A percentile compares a stretch with the other conserved stretches of the same genome.
Evolutionary conservation across 148 eudicot genomes (phyloP).

Genomic region (Chenopodium berlandieri): DNA sequence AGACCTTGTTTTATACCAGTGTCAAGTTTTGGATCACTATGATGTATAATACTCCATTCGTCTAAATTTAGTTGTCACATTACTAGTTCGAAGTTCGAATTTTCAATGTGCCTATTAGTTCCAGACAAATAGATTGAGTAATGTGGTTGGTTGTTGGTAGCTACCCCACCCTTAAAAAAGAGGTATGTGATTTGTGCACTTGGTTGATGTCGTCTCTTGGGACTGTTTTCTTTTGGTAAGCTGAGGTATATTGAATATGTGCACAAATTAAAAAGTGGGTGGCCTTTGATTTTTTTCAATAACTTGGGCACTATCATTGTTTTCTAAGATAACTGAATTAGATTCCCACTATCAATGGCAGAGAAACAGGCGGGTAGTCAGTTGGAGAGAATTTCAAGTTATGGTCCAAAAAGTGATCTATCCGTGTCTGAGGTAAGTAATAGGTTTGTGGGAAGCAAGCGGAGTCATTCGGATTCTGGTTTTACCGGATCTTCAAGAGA

Average conservation of each 20-base stretch:
- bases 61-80: not conserved
- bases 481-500: constrained; percentile 53
- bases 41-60: not conserved
- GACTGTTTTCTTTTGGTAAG: not conserved
- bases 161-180: too few relatives aligned
- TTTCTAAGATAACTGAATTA: constrained; percentile 13
- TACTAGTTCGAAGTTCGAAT: too few relatives aligned
- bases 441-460: constrained; percentile 45
- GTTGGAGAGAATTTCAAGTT: constrained; percentile 55
- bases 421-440: constrained; percentile 47
- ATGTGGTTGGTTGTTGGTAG: too few relatives aligned
- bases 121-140: too few relatives aligned
- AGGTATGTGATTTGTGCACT: not conserved
- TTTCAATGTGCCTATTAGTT: too few relatives aligned
- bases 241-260: constrained; percentile 11
- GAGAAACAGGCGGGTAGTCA: constrained; percentile 48
- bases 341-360: constrained; percentile 35
- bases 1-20: too few relatives aligned
- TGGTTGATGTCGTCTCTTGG: not conserved
- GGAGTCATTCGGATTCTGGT: constrained; percentile 55
- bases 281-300: not conserved
- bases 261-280: constrained; percentile 1
- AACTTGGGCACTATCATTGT: constrained; percentile 1
- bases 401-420: constrained; percentile 52
- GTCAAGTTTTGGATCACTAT: too few relatives aligned